Percentiles rank a stretch among this genome's conserved stretches.
Evolutionary conservation across 2,329 filamentous ascomycete species (phyloP).

Genomic region (Pseudopyrenochaeta lycopersici): DNA sequence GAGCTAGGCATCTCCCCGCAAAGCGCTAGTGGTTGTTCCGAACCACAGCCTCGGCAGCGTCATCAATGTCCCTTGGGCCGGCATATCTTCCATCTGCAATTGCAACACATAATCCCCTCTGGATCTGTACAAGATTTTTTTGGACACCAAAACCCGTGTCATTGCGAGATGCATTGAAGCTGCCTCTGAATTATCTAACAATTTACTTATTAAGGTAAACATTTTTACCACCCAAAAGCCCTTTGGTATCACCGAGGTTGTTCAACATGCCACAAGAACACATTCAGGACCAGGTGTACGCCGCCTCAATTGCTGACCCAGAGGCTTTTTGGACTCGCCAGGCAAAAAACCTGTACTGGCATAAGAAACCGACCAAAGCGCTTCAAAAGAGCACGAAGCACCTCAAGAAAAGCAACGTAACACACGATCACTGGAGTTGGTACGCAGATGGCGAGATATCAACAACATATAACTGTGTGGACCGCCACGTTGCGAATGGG

Average conservation of each 20-base stretch:
- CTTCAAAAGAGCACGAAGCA: slow-evolving; percentile 70
- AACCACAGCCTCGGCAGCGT: slow-evolving; percentile 23
- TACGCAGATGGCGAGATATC: slow-evolving; percentile 89
- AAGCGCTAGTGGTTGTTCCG: slow-evolving; percentile 17
- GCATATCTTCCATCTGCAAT: background rate
- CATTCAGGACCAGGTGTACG: slow-evolving; percentile 61
- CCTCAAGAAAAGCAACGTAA: slow-evolving; percentile 66
- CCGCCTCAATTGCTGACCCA: slow-evolving; percentile 71
- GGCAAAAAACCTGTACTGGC: slow-evolving; percentile 81
- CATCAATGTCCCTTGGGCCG: slow-evolving; percentile 20
- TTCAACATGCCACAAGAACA: slow-evolving; percentile 19
- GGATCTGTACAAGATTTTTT: too few relatives aligned
- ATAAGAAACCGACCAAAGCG: slow-evolving; percentile 73
- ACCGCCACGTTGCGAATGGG: slow-evolving; percentile 83
- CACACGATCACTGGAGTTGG: slow-evolving; percentile 86
- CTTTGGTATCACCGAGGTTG: background rate
- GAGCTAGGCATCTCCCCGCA: slow-evolving; percentile 23
- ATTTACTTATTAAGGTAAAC: too few relatives aligned
- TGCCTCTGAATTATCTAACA: too few relatives aligned
- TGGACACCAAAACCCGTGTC: too few relatives aligned
- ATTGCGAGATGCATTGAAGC: too few relatives aligned
- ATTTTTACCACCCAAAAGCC: too few relatives aligned
- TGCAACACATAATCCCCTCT: background rate
- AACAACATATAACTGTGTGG: slow-evolving; percentile 90
- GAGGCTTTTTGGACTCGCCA: slow-evolving; percentile 79